Base-by-base conservation (phyloP, 2,329 filamentous ascomycete species). In the Dendryphion nanum region DNA sequence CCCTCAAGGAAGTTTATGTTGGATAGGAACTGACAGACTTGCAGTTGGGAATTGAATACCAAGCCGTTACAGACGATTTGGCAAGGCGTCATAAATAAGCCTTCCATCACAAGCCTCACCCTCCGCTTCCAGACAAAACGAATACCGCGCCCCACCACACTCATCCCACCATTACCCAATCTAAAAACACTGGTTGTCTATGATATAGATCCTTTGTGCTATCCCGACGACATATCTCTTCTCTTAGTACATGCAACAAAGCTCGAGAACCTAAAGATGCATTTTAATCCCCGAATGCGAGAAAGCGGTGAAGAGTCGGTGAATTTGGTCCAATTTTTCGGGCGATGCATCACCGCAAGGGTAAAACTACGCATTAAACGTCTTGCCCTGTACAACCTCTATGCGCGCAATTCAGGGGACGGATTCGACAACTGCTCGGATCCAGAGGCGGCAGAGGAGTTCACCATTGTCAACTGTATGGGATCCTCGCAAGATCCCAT, bases 211-310 rank as follows among this genome's bases (percentile, higher is more conserved):
- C 80, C 80, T 1, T 67, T 83, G 7, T 83, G 79, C 61, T 81
- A 81, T 49, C 78, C 78, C 0, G 80, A 83, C 57, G 79, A 82
- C 48, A 73, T 83, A 6, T 78, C 77, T 12, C 64, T 75, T 16
- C 60, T 83, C 12, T 59, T 83, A 5, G 58, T 71, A 12, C 66
- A 72, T n/a, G 75, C 76, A 4, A 73, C 69, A 44, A 76, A 76
- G 36, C 62, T 83, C 4, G 65, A 72, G 28, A 74, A 77, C 20
- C 59, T 83, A 6, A 75, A 68, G 37, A 44, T 83, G 42, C 78
- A 83, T 50, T 83, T 78, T 71, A 79, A 71, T 18, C 77, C 79
- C 4, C 75, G 80, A 2, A 83, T 83, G 77, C 70, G 79, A 17
- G 71, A 75, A 23, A 69, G 65, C 21, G 76, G 77, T 29, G 80